Evolutionary conservation across 192 early-diverging fungal genomes (phyloP).

Genomic region (Backusella psychrophila): DNA sequence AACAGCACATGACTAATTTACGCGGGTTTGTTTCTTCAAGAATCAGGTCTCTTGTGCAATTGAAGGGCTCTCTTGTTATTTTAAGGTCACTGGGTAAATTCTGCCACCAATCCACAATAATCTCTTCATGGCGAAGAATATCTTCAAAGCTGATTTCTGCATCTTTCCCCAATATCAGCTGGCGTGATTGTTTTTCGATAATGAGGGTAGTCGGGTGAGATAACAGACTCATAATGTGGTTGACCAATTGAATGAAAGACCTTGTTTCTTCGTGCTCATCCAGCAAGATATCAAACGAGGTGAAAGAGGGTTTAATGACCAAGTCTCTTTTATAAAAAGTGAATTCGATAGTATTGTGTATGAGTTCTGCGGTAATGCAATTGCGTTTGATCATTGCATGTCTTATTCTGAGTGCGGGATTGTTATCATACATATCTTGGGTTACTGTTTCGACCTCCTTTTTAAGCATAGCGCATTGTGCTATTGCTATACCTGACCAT

Average conservation of each 20-base stretch:
- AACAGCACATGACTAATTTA: constrained; percentile 6
- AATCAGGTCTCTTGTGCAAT: constrained; percentile 5
- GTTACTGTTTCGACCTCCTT: not conserved
- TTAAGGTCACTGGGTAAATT: not conserved
- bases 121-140: not conserved
- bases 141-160: constrained; percentile 10
- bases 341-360: not conserved
- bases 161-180: not conserved
- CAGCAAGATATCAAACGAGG: not conserved
- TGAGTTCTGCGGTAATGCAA: not conserved
- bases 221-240: not conserved
- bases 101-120: constrained; percentile 1
- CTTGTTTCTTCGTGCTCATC: not conserved
- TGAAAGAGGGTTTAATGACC: not conserved
- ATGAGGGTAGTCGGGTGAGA: not conserved
- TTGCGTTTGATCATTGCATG: not conserved
- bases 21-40: not conserved
- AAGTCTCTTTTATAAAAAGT: not conserved
- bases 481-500: not conserved
- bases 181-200: not conserved
- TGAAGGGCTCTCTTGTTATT: not conserved
- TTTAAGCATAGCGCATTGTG: not conserved
- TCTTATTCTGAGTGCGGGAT: not conserved
- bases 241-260: not conserved
- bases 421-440: not conserved